These are phyloP conservation scores for Trypanosoma mega DNA, from an alignment of 208 protist genomes.

Conservation along the genomic window DNA sequence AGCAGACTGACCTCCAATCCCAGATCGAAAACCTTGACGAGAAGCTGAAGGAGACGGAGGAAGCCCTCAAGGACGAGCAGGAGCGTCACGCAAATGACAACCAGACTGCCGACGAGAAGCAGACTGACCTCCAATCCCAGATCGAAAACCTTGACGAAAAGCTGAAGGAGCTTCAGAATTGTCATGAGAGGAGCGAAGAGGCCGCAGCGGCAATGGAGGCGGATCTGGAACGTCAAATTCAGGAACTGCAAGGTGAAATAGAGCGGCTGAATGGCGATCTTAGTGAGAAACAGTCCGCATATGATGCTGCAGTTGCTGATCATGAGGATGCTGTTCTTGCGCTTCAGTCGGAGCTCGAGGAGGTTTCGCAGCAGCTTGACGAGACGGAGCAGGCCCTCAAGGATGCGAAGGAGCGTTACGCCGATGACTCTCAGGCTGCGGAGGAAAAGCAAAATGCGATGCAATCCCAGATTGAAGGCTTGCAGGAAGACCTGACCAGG, in stretches of 20 bases:
- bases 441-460: constrained; percentile 20
- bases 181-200: constrained; percentile 13
- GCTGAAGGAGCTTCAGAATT: constrained; percentile 4
- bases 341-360: constrained; percentile 7
- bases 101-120: constrained; percentile 22
- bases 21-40: constrained; percentile 15
- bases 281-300: constrained; percentile 13
- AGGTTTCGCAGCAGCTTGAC: constrained; percentile 31
- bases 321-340: constrained; percentile 9
- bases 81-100: constrained; percentile 12
- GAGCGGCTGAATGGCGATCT: constrained; percentile 8
- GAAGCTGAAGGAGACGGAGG: constrained; percentile 23
- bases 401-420: constrained; percentile 14
- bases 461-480: constrained; percentile 28
- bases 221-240: constrained; percentile 1
- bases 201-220: background rate
- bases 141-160: constrained; percentile 33
- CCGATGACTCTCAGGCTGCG: constrained; percentile 5
- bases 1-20: background rate
- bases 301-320: background rate
- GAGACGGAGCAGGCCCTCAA: constrained; percentile 9
- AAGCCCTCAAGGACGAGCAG: constrained; percentile 21
- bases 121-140: constrained; percentile 18
- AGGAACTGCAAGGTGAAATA: constrained; percentile 22
- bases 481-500: constrained; percentile 19